phyloP scores from a whole-genome alignment of 495 filamentous ascomycete species.

The Hyphodiscus hymeniophilus region DNA sequence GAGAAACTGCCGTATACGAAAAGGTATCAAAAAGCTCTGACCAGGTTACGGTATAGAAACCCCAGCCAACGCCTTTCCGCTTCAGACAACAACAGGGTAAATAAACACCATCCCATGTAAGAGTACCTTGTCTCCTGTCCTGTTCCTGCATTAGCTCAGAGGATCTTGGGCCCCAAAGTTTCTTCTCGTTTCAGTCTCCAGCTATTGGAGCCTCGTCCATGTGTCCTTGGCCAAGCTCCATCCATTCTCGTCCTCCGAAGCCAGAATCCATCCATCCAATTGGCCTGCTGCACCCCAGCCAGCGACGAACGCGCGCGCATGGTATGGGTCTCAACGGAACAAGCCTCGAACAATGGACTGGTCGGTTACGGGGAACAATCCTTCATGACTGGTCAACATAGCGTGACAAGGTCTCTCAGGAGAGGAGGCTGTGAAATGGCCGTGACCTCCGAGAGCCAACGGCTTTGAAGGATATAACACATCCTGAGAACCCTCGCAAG shows the following conservation, averaged over 20 bases:
- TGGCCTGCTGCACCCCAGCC: not conserved
- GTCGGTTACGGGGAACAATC: not conserved
- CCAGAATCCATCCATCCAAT: not conserved
- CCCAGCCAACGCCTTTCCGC: not conserved
- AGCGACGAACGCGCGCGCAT: constrained; percentile 19
- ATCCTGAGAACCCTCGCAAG: constrained; percentile 17
- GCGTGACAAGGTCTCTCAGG: constrained; percentile 13
- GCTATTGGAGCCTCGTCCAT: not conserved
- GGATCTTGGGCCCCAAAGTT: not conserved
- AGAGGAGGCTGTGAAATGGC: constrained; percentile 18
- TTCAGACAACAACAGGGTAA: too few species aligned
- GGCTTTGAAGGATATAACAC: constrained; percentile 19
- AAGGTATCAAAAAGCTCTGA: not conserved
- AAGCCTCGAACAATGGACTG: not conserved
- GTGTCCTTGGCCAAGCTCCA: not conserved
- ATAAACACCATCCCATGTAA: not conserved
- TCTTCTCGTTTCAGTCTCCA: too few species aligned
- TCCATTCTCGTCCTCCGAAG: not conserved
- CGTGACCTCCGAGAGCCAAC: constrained; percentile 17
- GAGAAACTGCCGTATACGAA: constrained; percentile 6
- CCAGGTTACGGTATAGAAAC: not conserved
- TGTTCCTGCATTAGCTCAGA: constrained; percentile 5
- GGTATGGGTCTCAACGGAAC: constrained; percentile 2
- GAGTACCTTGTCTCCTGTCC: not conserved
- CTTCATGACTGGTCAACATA: constrained; percentile 13